Evolutionary conservation across 148 eudicot genomes (phyloP).

Genomic region (Mesembryanthemum crystallinum): DNA sequence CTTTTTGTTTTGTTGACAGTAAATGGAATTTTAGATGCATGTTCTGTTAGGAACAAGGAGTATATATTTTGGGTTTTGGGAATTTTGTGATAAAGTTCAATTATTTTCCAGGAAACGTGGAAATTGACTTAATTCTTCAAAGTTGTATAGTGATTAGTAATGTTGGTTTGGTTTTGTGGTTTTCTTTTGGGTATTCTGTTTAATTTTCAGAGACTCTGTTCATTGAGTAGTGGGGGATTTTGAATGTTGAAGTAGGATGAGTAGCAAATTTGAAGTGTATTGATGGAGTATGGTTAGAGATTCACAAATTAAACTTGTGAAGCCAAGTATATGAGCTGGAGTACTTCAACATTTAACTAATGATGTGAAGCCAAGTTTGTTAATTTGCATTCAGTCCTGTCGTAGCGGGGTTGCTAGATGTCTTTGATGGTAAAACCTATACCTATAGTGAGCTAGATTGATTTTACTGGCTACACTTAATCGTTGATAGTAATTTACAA

Average conservation of each 20-base stretch:
- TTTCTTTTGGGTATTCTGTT: not conserved
- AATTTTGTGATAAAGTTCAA: not conserved
- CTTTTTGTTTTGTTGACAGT: not conserved
- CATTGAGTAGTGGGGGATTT: not conserved
- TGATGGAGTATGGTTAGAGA: not conserved
- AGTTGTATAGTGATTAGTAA: not conserved
- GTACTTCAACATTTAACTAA: not conserved
- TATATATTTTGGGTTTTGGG: not conserved
- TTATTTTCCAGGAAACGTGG: not conserved
- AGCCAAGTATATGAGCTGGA: not conserved
- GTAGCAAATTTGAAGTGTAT: not conserved
- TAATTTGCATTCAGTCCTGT: not conserved
- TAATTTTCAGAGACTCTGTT: not conserved
- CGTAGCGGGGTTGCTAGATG: not conserved
- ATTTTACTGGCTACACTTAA: not conserved
- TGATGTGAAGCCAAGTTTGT: not conserved
- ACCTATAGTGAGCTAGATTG: not conserved
- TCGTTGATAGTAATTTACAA: not conserved
- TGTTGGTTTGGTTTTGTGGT: not conserved
- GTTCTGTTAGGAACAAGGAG: not conserved
- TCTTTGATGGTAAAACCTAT: conserved; percentile 2
- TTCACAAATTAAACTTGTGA: not conserved
- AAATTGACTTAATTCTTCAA: not conserved
- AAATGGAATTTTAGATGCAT: not conserved
- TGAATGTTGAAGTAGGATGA: not conserved